Evolutionary conservation across 495 filamentous ascomycete species (phyloP), one percentile per base, ranked within the genome.

Genomic region (Corynascus novoguineensis): DNA sequence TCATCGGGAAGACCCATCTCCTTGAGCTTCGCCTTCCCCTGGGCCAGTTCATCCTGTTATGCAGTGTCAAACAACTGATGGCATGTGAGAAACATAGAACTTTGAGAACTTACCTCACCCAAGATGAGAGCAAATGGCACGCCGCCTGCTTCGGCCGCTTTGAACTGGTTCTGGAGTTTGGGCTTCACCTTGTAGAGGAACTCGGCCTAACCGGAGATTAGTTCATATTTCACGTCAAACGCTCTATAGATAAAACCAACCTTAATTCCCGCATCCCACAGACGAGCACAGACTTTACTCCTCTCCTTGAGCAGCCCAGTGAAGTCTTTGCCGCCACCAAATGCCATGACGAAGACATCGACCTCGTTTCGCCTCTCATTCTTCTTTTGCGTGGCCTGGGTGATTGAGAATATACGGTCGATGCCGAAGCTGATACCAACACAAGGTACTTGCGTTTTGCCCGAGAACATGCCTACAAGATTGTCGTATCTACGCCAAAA

Each of bases 381-480:
- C 48, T 78, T 77, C 61, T 80, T 82, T 68, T 86, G 78, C n/a
- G 84, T 80, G 10, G 87, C 84, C 72, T 92, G 89, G 34, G 83
- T 89, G 71, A 97, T 89, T 46, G 86, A 88, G 74, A 95, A 96
- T 63, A 97, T 97, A 50, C 92, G 86, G 72, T 97, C 92, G 19
- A 96, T 88, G 50, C 92, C 92, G 69, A 97, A 96, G 11, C 90
- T 95, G 60, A 97, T 88, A 58, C 92, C 92, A 7, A 96, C 89
- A 67, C 92, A 96, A 25, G 92, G 92, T 35, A 96, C 88, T 65
- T 90, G 85, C 1, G 55, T 63, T 74, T 93, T 95, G 58, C 85
- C 85, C 84, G 79, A 44, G 78, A 95, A 97, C 89, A 96, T 96
- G 70, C 87, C 87, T 28, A 96, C 92, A 4, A 96, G 81, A 65